Conservation (phyloP, 345 rosid species). For the Moringa oleifera region DNA sequence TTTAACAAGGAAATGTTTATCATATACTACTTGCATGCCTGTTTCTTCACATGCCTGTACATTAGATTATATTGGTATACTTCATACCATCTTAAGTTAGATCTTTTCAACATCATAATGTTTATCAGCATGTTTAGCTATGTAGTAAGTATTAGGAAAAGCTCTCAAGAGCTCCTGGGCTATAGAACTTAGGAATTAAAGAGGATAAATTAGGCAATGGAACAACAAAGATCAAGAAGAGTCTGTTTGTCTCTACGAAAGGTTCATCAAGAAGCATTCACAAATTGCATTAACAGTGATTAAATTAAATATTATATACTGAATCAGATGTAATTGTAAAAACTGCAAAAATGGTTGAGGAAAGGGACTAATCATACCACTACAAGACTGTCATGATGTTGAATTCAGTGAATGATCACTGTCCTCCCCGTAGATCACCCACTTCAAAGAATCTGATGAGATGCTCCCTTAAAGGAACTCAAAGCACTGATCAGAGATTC, state of each 20-base stretch:
- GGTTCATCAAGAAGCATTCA: not conserved
- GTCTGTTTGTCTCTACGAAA: not conserved
- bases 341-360: not conserved
- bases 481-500: slow-evolving; percentile 63
- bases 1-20: no score
- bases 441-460: slow-evolving; percentile 22
- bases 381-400: slow-evolving; percentile 9
- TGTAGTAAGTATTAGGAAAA: no score
- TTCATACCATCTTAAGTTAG: no score
- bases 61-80: no score
- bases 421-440: not conserved
- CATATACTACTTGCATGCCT: no score
- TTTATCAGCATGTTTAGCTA: no score
- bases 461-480: slow-evolving; percentile 52
- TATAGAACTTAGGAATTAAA: no score
- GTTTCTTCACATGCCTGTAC: no score
- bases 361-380: not conserved
- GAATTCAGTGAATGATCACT: slow-evolving; percentile 4
- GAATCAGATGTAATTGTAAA: not conserved
- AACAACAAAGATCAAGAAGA: not conserved
- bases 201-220: no score
- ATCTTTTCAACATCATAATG: no score
- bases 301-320: slow-evolving; percentile 4
- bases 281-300: not conserved
- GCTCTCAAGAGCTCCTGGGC: no score